Base-by-base conservation (phyloP, 2,329 filamentous ascomycete species). In the Talaromyces sp. region DNA sequence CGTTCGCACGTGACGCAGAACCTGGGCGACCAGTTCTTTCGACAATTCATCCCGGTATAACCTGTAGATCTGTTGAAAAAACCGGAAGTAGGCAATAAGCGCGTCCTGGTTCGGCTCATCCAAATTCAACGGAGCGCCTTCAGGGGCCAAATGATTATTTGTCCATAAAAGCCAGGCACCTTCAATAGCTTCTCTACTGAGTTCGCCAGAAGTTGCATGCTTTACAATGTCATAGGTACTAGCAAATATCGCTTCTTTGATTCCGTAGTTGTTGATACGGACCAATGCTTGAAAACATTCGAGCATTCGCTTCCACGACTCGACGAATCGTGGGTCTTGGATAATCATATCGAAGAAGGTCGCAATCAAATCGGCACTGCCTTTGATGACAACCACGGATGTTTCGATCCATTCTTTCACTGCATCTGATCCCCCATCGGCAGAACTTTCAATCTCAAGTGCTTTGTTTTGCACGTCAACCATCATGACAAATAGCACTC, bases 31-130 rank as follows among this genome's bases (percentile, higher is more conserved):
- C 56, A 85, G 84, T 2, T 87, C 82, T 0, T 86, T 80, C 10
- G 84, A 84, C 22, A 97, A 79, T 16, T 87, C 84, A 8, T 82
- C 78, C 65, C 89, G 84, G 57, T 92, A 86, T 5, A 97, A 84
- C 0, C 87, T 85, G 72, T 97, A 96, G 1, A 98, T 83, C 70
- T 95, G 89, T 64, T 87, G 82, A 47, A 95, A 85, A 1, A 90
- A 85, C 24, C 88, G 84, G 1, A 95, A 85, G 78, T 97, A 97
- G n/a, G 93, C 90, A 35, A 91, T 80, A n/a, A 94, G 85, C 11
- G 91, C 93, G 64, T 89, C 88, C 73, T 97, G 92, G 69, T 95
- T 96, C 67, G 90, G 85, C 2, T 79, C 78, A 0, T 81, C 76
- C 59, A 80, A 73, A 45, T 83, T 79, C 14, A 79, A 72, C 19